Percentiles rank a stretch among this genome's conserved stretches.
Evolutionary conservation across 805 yeast species (phyloP).

Genomic region (Saturnispora diversa): DNA sequence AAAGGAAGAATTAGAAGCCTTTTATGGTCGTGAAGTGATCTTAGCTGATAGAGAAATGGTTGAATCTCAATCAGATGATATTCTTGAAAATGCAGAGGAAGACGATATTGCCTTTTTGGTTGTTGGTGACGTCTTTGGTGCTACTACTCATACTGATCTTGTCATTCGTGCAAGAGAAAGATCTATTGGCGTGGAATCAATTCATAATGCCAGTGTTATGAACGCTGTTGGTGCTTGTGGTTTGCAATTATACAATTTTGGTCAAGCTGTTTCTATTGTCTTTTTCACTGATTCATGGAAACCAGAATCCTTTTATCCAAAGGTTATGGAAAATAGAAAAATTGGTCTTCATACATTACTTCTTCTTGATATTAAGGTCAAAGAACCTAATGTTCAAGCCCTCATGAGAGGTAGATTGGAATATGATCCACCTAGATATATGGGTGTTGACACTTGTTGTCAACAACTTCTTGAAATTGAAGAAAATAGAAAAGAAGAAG

Average conservation of each 20-base stretch:
- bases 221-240: conserved; percentile 99
- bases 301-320: conserved; percentile 91
- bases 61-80: conserved; percentile 79
- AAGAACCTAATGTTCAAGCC: conserved; percentile 91
- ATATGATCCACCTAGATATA: conserved; percentile 95
- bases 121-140: conserved; percentile 97
- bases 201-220: conserved; percentile 96
- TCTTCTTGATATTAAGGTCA: conserved; percentile 86
- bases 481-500: conserved; percentile 62
- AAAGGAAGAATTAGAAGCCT: conserved; percentile 61
- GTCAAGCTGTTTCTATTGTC: conserved; percentile 94
- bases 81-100: conserved; percentile 63
- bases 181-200: conserved; percentile 66
- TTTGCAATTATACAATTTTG: conserved; percentile 86
- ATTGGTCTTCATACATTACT: conserved; percentile 89
- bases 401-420: conserved; percentile 87
- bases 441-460: conserved; percentile 87
- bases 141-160: conserved; percentile 94
- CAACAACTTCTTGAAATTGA: conserved; percentile 83
- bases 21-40: conserved; percentile 77
- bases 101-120: conserved; percentile 91
- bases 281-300: conserved; percentile 94
- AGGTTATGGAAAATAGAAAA: conserved; percentile 79
- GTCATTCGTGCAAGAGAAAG: conserved; percentile 85
- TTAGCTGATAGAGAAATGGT: conserved; percentile 94